These are phyloP conservation scores for Salix koriyanagi DNA, from an alignment of 345 rosid genomes.

Conservation along the genomic window DNA sequence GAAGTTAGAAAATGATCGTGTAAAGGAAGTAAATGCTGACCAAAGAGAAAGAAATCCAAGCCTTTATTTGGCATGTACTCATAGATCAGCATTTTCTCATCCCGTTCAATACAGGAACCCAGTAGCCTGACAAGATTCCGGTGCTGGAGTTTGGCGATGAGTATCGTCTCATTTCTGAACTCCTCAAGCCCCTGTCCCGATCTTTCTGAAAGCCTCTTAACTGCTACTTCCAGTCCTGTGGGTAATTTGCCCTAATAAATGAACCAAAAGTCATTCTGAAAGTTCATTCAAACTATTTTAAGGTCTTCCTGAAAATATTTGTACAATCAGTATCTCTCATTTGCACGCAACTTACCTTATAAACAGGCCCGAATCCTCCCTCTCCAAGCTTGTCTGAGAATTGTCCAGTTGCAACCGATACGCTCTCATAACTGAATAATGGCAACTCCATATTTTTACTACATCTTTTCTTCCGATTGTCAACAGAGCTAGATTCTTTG, in stretches of 20 bases:
- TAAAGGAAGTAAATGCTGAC: background rate
- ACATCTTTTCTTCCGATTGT: background rate
- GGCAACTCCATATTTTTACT: background rate
- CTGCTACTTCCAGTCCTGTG: background rate
- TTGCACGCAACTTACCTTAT: too few relatives aligned
- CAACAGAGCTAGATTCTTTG: background rate
- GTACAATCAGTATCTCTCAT: too few relatives aligned
- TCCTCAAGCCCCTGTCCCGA: background rate
- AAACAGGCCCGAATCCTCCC: too few relatives aligned
- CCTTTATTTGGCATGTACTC: background rate
- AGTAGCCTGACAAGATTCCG: background rate
- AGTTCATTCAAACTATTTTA: too few relatives aligned
- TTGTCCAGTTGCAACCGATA: too few relatives aligned
- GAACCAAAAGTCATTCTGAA: background rate
- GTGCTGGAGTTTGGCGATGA: constrained; percentile 9
- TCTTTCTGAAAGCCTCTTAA: constrained; percentile 3
- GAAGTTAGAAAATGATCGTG: background rate
- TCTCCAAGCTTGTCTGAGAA: background rate
- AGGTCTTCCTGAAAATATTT: too few relatives aligned
- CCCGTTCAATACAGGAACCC: background rate
- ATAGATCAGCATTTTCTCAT: background rate
- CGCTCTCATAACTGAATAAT: too few relatives aligned
- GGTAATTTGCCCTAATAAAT: background rate
- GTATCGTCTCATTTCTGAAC: background rate
- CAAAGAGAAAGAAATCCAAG: background rate